These are phyloP conservation scores for Rhododendron ovatum DNA, from an alignment of 148 eudicot genomes.

Conservation along the genomic window DNA sequence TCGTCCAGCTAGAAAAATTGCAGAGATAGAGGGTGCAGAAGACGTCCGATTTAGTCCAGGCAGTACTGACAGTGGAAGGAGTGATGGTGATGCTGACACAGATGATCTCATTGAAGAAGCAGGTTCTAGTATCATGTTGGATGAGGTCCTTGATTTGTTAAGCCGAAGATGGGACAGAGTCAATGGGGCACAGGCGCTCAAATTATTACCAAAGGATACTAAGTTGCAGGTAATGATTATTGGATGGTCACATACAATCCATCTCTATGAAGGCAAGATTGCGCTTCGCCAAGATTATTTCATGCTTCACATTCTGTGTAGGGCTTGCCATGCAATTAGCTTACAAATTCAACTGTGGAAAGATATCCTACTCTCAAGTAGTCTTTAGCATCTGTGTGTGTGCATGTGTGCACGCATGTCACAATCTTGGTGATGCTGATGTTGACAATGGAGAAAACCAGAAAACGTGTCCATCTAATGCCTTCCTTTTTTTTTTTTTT, in stretches of 20 bases:
- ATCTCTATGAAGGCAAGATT: neutral
- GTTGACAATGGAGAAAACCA: neutral
- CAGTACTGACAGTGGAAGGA: slow-evolving; percentile 87
- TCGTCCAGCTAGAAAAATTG: slow-evolving; percentile 63
- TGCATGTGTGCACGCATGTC: neutral
- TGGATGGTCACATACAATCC: neutral
- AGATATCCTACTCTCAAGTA: neutral
- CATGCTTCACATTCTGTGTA: neutral
- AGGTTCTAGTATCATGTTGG: slow-evolving; percentile 77
- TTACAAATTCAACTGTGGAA: neutral
- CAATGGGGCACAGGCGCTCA: slow-evolving; percentile 93
- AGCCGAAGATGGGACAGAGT: slow-evolving; percentile 91
- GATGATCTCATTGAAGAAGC: slow-evolving; percentile 67
- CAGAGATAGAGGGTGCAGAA: slow-evolving; percentile 90
- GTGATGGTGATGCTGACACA: slow-evolving; percentile 90
- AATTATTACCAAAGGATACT: slow-evolving; percentile 82
- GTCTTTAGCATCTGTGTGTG: neutral
- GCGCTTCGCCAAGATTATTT: neutral
- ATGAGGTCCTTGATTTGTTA: slow-evolving; percentile 89
- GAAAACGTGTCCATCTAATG: neutral
- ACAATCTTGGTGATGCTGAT: neutral
- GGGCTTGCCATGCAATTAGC: neutral
- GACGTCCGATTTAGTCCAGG: slow-evolving; percentile 64
- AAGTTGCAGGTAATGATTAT: slow-evolving; percentile 66
- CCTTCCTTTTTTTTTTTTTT: slow-evolving; percentile 4